Conservation (phyloP, 2,329 filamentous ascomycete species). For the Tolypocladium pustulatum region DNA sequence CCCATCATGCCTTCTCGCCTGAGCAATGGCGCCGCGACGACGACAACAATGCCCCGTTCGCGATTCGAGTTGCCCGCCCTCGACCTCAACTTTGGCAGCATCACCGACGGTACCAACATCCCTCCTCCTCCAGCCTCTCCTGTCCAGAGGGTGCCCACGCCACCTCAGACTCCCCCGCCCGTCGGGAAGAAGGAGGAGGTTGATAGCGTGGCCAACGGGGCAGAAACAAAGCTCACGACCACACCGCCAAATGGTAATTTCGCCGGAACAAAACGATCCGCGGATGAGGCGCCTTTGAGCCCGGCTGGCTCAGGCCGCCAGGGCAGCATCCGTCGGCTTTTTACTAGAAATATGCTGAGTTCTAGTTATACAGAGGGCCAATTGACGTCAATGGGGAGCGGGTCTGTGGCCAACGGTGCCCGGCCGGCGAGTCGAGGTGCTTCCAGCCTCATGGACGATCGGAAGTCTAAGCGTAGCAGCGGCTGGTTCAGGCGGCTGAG, state of each 20-base stretch:
- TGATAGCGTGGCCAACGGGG: slow-evolving; percentile 3
- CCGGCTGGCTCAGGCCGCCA: slow-evolving; percentile 42
- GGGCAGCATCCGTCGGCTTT: slow-evolving; percentile 46
- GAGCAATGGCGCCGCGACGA: slow-evolving; percentile 14
- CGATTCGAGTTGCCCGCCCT: slow-evolving; percentile 49
- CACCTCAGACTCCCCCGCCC: slow-evolving; percentile 24
- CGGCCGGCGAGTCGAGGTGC: slow-evolving; percentile 42
- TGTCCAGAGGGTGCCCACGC: slow-evolving; percentile 34
- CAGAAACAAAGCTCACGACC: slow-evolving; percentile 3
- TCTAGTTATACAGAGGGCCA: slow-evolving; percentile 40
- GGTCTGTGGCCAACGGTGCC: slow-evolving; percentile 17
- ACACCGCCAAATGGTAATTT: slow-evolving; percentile 29
- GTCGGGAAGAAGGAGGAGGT: slow-evolving; percentile 11
- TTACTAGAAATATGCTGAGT: slow-evolving; percentile 46
- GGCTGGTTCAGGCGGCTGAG: slow-evolving; percentile 49
- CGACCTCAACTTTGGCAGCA: slow-evolving; percentile 46
- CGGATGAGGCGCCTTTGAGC: slow-evolving; percentile 40
- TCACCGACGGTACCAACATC: slow-evolving; percentile 52
- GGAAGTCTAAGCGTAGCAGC: slow-evolving; percentile 44
- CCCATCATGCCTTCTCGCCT: slow-evolving; percentile 20
- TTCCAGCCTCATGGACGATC: slow-evolving; percentile 37
- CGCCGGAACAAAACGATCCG: slow-evolving; percentile 36
- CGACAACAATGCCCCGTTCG: slow-evolving; percentile 2
- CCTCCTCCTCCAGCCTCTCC: slow-evolving; percentile 48
- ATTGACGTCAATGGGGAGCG: slow-evolving; percentile 27